Conservation (phyloP, 1,139 yeast species). For the Waltiozyma sp. region DNA sequence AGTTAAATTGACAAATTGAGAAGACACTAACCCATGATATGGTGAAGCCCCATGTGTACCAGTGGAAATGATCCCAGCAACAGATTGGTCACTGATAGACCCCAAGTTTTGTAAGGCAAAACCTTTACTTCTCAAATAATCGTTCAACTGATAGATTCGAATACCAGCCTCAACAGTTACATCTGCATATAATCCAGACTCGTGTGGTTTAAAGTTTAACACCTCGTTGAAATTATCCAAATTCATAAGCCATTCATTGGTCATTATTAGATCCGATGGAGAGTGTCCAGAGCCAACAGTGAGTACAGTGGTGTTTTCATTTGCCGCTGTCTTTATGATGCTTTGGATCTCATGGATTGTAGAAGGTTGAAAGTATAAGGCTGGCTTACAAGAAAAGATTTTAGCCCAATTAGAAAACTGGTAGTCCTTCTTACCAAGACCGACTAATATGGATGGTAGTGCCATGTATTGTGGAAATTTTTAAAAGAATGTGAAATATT, state of each 20-base stretch:
- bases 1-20: slow-evolving; percentile 72
- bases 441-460: slow-evolving; percentile 9
- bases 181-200: slow-evolving; percentile 63
- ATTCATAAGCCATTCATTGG: slow-evolving; percentile 80
- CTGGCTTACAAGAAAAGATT: slow-evolving; percentile 70
- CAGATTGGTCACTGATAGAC: slow-evolving; percentile 85
- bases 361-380: slow-evolving; percentile 67
- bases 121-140: slow-evolving; percentile 46
- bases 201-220: slow-evolving; percentile 29
- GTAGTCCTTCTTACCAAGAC: slow-evolving; percentile 18
- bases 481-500: too few relatives aligned
- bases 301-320: slow-evolving; percentile 55
- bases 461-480: neutral
- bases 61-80: slow-evolving; percentile 90
- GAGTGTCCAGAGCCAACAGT: slow-evolving; percentile 94
- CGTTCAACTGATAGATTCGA: slow-evolving; percentile 69
- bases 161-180: slow-evolving; percentile 90
- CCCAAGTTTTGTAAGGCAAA: slow-evolving; percentile 88
- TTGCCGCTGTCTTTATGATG: slow-evolving; percentile 56
- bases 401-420: slow-evolving; percentile 77
- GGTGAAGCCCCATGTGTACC: slow-evolving; percentile 97
- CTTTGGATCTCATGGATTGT: slow-evolving; percentile 49
- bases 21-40: slow-evolving; percentile 81
- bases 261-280: slow-evolving; percentile 85
- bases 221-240: slow-evolving; percentile 63